These are phyloP conservation scores for Porcisia hertigi DNA, from an alignment of 208 protist species.

Conservation along the genomic window DNA sequence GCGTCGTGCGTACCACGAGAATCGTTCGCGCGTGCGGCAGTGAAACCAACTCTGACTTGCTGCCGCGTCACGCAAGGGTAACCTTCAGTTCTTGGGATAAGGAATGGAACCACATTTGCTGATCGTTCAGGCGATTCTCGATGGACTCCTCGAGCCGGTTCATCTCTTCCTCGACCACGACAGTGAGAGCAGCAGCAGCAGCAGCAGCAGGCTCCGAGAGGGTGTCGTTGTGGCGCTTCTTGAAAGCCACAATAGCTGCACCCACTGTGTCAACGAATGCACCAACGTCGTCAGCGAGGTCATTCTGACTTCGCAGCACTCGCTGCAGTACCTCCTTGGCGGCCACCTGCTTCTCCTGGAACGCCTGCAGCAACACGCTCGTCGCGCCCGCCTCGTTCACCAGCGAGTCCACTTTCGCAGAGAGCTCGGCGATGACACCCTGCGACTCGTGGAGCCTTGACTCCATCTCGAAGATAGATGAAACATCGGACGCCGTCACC, in stretches of 20 bases:
- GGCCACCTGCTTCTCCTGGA: conserved; percentile 6
- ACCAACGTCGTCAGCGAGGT: conserved; percentile 15
- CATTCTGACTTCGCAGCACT: conserved; percentile 15
- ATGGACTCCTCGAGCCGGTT: conserved; percentile 9
- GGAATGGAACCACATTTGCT: conserved; percentile 22
- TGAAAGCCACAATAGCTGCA: neutral
- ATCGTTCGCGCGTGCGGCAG: neutral
- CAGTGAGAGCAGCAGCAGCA: neutral
- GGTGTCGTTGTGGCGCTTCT: neutral
- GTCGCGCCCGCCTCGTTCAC: conserved; percentile 6
- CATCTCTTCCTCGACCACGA: neutral
- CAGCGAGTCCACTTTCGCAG: conserved; percentile 16
- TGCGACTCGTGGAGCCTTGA: conserved; percentile 41
- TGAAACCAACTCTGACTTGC: neutral
- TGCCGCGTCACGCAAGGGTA: neutral
- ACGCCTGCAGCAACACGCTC: conserved; percentile 9
- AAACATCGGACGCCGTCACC: conserved; percentile 42
- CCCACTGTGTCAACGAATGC: conserved; percentile 3
- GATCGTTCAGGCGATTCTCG: conserved; percentile 17
- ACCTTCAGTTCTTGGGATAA: conserved; percentile 15
- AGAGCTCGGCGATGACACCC: conserved; percentile 23
- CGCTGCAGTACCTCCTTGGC: conserved; percentile 15
- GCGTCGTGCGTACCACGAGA: neutral
- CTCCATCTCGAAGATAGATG: conserved; percentile 61
- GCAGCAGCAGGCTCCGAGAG: neutral